Conservation (phyloP, 805 yeast species). For the Yamadazyma endophytica region DNA sequence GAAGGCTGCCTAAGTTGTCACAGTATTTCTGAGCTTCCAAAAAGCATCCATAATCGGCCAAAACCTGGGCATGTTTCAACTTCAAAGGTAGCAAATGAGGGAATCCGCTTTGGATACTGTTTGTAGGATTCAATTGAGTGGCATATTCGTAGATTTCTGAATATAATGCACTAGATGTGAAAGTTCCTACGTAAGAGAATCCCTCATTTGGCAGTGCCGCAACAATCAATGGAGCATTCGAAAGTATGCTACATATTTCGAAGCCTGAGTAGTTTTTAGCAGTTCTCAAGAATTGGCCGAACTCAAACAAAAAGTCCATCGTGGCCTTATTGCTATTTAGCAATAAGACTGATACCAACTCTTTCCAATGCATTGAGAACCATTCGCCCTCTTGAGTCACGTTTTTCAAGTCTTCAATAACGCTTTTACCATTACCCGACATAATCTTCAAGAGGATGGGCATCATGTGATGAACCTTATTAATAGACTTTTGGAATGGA, state of each 20-base stretch:
- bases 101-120: constrained; percentile 33
- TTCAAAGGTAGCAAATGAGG: constrained; percentile 59
- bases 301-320: constrained; percentile 44
- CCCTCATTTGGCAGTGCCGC: constrained; percentile 11
- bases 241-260: constrained; percentile 43
- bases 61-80: constrained; percentile 59
- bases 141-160: constrained; percentile 70
- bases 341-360: constrained; percentile 31
- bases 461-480: constrained; percentile 39
- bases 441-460: constrained; percentile 60
- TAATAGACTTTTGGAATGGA: constrained; percentile 37
- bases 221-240: constrained; percentile 34
- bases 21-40: constrained; percentile 60
- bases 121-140: constrained; percentile 19
- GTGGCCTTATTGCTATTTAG: constrained; percentile 29
- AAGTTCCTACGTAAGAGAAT: constrained; percentile 24
- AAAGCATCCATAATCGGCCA: constrained; percentile 64
- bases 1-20: constrained; percentile 40
- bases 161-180: constrained; percentile 35
- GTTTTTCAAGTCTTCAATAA: constrained; percentile 45
- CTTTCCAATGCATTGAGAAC: constrained; percentile 51
- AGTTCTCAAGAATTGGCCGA: constrained; percentile 43
- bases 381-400: constrained; percentile 42
- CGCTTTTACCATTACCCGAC: constrained; percentile 55
- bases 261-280: constrained; percentile 31